Evolutionary conservation across 1,139 yeast genomes (phyloP), one percentile per base, ranked within the genome.

Genomic region (Lizanozyma gosingica): DNA sequence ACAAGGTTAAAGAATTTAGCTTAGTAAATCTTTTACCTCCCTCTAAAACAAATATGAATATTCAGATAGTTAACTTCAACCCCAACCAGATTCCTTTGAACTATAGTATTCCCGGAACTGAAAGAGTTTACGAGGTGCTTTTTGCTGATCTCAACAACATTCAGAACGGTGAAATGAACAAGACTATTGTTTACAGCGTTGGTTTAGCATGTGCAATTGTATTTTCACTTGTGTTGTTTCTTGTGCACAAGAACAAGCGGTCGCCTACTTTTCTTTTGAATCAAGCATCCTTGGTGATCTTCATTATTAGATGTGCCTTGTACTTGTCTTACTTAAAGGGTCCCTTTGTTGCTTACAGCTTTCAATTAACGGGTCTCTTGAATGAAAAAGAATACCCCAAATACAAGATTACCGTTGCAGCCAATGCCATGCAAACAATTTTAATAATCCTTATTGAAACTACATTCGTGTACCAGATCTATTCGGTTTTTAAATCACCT

Each of bases 201-300:
- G 71, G 73, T 2, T 65, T 76, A 39, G 67, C 71, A 15, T 56
- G 54, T 4, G 45, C 60, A 4, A 69, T 70, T 2, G 53, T 66
- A 42, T 54, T 65, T 22, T 55, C 63, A 15, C 60, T 69, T 41
- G 57, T 62, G 47, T 54, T 70, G 39, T 52, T 48, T 35, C 37
- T 74, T 29, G 56, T 76, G 4, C 66, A 78, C 4, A 69, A 65
- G 36, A 71, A 68, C 43, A 76, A 67, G 50, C 71, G 61, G 35
- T 76, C 88, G 0, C 84, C 88, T 3, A 75, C 87, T 32, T 88
- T 85, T 55, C 58, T 80, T 17, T 61, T 86, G 40, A 87, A 88
- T 58, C 80, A 78, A 52, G 41, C 66, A 2, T 75, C 84, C 15
- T 65, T 88, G 41, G 40, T 75, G 2, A 55, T 77, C 3, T 60